These are phyloP conservation scores for Blechomonas ayalai DNA, from an alignment of 208 protist species.

Conservation along the genomic window DNA sequence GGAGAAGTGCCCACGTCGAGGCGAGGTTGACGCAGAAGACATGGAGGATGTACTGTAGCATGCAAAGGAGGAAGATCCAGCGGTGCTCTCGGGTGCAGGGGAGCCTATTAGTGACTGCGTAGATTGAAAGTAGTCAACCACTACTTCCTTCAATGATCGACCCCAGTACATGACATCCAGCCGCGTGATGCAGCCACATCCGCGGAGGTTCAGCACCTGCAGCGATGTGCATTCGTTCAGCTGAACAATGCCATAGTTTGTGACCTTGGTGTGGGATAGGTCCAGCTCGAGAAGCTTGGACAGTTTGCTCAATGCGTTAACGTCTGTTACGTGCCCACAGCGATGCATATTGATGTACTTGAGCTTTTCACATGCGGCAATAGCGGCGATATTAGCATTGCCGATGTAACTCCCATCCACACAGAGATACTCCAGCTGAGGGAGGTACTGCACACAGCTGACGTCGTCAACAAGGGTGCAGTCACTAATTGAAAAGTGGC, in stretches of 20 bases:
- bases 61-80: too few relatives aligned
- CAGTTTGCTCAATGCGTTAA: constrained; percentile 17
- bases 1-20: too few relatives aligned
- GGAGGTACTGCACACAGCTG: constrained; percentile 15
- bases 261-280: constrained; percentile 20
- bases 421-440: constrained; percentile 34
- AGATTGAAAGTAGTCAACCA: too few relatives aligned
- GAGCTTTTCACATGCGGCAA: constrained; percentile 18
- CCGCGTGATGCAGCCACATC: neutral
- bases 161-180: too few relatives aligned
- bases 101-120: too few relatives aligned
- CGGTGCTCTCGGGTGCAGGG: too few relatives aligned
- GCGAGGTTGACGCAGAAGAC: too few relatives aligned
- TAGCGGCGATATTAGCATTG: constrained; percentile 18
- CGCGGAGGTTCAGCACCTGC: constrained; percentile 9
- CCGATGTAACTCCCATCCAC: constrained; percentile 34
- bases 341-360: constrained; percentile 34
- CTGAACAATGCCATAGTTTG: neutral
- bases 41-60: too few relatives aligned
- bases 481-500: constrained; percentile 36
- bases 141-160: too few relatives aligned
- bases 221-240: constrained; percentile 7
- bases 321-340: constrained; percentile 29
- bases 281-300: constrained; percentile 38
- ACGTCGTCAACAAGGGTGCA: constrained; percentile 23